phyloP scores from a whole-genome alignment of 192 early-diverging fungal genomes.

The Phlyctochytrium arcticum region DNA sequence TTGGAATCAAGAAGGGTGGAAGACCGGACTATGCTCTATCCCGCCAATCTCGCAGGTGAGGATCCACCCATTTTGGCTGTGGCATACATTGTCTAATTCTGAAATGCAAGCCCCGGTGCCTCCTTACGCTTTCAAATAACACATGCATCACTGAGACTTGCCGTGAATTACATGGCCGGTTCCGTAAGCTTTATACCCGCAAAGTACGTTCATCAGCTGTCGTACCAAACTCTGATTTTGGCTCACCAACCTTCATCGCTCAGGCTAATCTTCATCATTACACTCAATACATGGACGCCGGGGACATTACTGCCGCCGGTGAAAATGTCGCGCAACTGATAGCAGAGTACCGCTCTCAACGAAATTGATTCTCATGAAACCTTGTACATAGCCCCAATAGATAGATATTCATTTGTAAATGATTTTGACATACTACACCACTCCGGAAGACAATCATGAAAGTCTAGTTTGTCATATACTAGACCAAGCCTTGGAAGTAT shows the following conservation, averaged over 20 bases:
- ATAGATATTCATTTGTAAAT: no score
- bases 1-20: conserved; percentile 61
- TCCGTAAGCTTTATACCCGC: conserved; percentile 46
- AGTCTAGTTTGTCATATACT: no score
- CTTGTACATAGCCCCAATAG: no score
- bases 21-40: conserved; percentile 50
- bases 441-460: no score
- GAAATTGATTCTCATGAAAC: no score
- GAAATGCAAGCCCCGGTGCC: conserved; percentile 23
- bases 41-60: conserved; percentile 50
- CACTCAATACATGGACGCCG: conserved; percentile 39
- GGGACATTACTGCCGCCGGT: conserved; percentile 32
- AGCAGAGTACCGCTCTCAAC: neutral
- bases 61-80: neutral
- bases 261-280: conserved; percentile 61
- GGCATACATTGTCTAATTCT: neutral
- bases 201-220: conserved; percentile 36
- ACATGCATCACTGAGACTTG: conserved; percentile 35
- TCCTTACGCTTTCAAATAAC: conserved; percentile 53
- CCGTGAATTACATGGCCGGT: conserved; percentile 28
- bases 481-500: no score
- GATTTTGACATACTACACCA: no score
- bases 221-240: neutral
- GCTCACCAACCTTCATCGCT: neutral
- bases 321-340: conserved; percentile 17